These are phyloP conservation scores for Starmerella ratchasimensis DNA, from an alignment of 805 yeast species.

Conservation along the genomic window DNA sequence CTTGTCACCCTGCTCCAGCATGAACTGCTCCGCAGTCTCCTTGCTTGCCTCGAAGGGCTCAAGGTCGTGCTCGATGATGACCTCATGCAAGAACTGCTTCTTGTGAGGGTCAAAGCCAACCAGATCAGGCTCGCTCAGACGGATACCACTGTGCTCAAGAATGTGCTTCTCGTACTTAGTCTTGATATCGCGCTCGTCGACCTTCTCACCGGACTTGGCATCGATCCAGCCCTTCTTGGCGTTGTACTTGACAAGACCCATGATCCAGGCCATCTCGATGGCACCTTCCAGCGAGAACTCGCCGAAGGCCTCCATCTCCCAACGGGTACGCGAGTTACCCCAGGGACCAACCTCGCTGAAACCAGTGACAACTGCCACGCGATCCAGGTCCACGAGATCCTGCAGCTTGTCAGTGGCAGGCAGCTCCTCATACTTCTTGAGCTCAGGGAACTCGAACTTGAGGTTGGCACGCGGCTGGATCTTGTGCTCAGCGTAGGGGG, in stretches of 20 bases:
- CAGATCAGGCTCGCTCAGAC: constrained; percentile 90
- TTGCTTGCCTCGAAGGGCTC: constrained; percentile 92
- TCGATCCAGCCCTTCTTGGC: constrained; percentile 99
- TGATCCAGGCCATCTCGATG: constrained; percentile 99
- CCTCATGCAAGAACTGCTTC: constrained; percentile 89
- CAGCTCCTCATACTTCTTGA: constrained; percentile 63
- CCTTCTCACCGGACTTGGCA: constrained; percentile 80
- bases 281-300: constrained; percentile 95
- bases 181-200: constrained; percentile 90
- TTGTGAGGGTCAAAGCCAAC: constrained; percentile 93
- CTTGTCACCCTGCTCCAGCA: constrained; percentile 82
- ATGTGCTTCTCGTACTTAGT: constrained; percentile 78
- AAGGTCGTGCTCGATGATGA: constrained; percentile 89
- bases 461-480: constrained; percentile 92
- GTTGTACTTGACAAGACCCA: constrained; percentile 94
- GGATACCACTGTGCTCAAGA: constrained; percentile 88
- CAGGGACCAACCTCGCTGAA: constrained; percentile 98
- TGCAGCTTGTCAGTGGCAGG: constrained; percentile 43
- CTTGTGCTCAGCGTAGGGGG: constrained; percentile 61
- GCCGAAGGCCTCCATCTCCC: constrained; percentile 98
- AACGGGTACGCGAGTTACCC: constrained; percentile 98
- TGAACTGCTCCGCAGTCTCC: constrained; percentile 91
- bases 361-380: constrained; percentile 91
- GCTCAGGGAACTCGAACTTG: constrained; percentile 82
- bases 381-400: constrained; percentile 84